phyloP scores from a whole-genome alignment of 1,284 basidiomycete species.

The Cystobasidium sp. region DNA sequence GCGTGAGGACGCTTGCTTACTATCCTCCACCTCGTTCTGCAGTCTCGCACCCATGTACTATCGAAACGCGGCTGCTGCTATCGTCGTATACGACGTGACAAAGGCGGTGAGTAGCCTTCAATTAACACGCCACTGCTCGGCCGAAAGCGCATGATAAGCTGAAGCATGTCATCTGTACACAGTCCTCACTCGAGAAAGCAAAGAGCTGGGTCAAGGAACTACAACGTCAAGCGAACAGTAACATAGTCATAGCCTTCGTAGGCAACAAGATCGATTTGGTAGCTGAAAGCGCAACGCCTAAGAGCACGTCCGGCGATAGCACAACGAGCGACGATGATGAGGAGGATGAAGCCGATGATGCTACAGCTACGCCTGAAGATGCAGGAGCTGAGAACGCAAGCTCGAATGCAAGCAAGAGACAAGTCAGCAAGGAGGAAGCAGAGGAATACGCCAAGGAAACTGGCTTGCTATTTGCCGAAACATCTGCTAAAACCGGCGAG shows the following conservation, averaged over 20 bases:
- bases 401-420: conserved; percentile 70
- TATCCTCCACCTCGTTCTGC: conserved; percentile 33
- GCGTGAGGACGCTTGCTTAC: conserved; percentile 26
- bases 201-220: conserved; percentile 99
- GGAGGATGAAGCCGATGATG: conserved; percentile 55
- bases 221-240: conserved; percentile 97
- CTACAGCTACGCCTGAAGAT: conserved; percentile 67
- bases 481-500: conserved; percentile 95
- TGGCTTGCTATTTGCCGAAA: conserved; percentile 94
- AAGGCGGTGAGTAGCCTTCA: conserved; percentile 63
- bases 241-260: conserved; percentile 78
- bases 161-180: not conserved
- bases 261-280: conserved; percentile 69
- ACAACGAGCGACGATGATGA: conserved; percentile 82
- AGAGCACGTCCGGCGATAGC: conserved; percentile 53
- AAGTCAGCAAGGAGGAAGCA: conserved; percentile 91
- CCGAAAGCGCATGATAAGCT: not conserved
- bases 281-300: conserved; percentile 16
- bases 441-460: conserved; percentile 94
- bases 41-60: conserved; percentile 85
- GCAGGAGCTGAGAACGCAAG: conserved; percentile 53
- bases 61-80: conserved; percentile 95
- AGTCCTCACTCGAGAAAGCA: conserved; percentile 92
- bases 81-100: conserved; percentile 97
- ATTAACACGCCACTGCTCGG: not conserved